phyloP scores from a whole-genome alignment of 305 asterid genomes.

The Solanum hybrid region DNA sequence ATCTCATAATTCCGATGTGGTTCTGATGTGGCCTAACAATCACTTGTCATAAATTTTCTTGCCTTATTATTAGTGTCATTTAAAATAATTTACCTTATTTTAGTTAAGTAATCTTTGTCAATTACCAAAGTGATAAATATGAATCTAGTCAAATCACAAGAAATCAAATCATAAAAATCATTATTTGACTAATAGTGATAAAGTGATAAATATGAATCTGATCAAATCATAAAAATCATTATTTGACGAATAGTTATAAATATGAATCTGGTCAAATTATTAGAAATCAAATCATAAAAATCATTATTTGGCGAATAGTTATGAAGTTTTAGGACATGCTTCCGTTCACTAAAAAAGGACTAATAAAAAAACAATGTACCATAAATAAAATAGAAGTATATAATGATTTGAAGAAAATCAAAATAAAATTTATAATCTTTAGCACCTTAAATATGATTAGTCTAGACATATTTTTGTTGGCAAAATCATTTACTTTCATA shows the following conservation, averaged over 20 bases:
- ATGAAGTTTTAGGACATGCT: neutral
- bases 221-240: neutral
- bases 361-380: no score
- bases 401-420: neutral
- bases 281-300: neutral
- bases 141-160: neutral
- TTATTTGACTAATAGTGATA: neutral
- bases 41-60: neutral
- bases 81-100: neutral
- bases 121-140: neutral
- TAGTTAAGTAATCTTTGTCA: neutral
- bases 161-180: neutral
- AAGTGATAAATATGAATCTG: neutral
- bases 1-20: neutral
- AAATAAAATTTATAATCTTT: no score
- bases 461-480: no score
- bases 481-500: no score
- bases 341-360: neutral
- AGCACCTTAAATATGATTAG: no score
- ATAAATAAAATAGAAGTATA: no score
- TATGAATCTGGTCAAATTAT: neutral
- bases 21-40: neutral
- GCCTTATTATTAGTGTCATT: neutral
- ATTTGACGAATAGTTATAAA: neutral
- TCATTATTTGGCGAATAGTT: neutral